Evolutionary conservation across 2,329 filamentous ascomycete genomes (phyloP), one percentile per base, ranked within the genome.

Genomic region (Rhytidhysteron rufulum): DNA sequence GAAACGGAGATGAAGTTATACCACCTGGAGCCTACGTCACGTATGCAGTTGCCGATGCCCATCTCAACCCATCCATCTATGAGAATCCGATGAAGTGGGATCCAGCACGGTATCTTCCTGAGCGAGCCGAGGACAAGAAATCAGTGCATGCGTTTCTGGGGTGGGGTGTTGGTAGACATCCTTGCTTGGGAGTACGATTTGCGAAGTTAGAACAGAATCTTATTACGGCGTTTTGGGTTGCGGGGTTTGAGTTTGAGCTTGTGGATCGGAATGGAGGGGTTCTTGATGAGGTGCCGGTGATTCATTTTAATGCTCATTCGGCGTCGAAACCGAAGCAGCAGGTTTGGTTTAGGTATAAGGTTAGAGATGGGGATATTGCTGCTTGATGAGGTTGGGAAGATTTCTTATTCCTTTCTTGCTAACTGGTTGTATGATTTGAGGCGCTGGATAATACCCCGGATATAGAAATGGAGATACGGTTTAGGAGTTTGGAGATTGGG

Each of bases 131-230:
- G 48, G 73, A 76, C 48, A 69, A 69, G 55, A 66, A 67, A 50
- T 51, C 50, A 16, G 42, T 42, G 4, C 57, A 65, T 43, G 64
- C 34, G 1, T 69, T 45, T 41, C 38, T 65, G 10, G 66, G 63
- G 4, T 70, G 67, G 65, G 65, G 65, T 16, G 47, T 53, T 16
- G 63, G 53, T 1, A 53, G 68, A 30, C 67, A 72, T 59, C 72
- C 72, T 18, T 75, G 73, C 50, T 43, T 16, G 10, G 48, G 44
- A 18, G 51, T 57, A 65, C 66, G 63, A 39, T 77, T 79, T 53
- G 75, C 76, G 1, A 78, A 78, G 47, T 57, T 79, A 2, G 74
- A 79, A 51, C 69, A 71, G 40, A 71, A 67, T 37, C 56, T 78
- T 43, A 72, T 77, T 21, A 68, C 66, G 0, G 73, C 72, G 1